Conservation (phyloP, 164 flowering plant genomes). For the Platanus orientalis region DNA sequence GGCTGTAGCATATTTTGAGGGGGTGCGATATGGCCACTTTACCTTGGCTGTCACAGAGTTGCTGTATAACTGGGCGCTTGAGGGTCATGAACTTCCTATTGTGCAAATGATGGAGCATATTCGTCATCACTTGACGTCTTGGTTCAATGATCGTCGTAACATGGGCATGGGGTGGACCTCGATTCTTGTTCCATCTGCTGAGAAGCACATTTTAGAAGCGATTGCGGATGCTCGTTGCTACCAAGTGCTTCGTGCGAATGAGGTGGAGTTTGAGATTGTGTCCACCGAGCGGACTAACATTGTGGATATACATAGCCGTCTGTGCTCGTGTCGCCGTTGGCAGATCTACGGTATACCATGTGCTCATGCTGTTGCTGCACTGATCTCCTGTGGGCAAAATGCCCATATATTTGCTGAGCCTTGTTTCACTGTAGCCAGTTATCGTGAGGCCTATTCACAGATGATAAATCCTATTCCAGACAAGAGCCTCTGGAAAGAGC, state of each 20-base stretch:
- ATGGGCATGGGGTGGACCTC: too few relatives aligned
- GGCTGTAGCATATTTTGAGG: neutral
- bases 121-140: too few relatives aligned
- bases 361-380: neutral
- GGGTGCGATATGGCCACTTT: neutral
- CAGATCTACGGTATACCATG: neutral
- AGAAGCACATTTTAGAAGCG: too few relatives aligned
- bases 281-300: neutral
- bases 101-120: too few relatives aligned
- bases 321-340: neutral
- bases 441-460: neutral
- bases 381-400: neutral
- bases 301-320: neutral
- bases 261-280: neutral
- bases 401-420: neutral
- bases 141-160: too few relatives aligned
- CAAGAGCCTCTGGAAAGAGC: neutral
- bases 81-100: neutral
- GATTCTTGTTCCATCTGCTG: too few relatives aligned
- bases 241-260: too few relatives aligned
- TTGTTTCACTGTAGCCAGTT: neutral
- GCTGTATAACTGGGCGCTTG: too few relatives aligned
- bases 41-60: too few relatives aligned
- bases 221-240: constrained; percentile 1
- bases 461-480: neutral